Conservation (phyloP, 352 stramenopile species). For the Phytophthora citrophthora region DNA sequence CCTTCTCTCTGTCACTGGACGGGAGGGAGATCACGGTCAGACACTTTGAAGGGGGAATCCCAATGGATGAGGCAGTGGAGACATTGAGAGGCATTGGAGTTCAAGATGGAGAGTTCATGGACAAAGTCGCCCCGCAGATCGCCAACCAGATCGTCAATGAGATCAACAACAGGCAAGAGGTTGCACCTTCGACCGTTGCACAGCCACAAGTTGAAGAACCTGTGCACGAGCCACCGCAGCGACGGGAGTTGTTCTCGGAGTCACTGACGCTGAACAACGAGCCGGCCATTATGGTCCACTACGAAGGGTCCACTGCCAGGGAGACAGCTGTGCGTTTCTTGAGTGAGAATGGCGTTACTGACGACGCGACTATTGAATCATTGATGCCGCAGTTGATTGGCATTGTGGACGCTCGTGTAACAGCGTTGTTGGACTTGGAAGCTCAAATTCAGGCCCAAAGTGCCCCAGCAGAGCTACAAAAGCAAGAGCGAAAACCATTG, state of each 20-base stretch:
- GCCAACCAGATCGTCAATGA: constrained; percentile 62
- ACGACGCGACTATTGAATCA: constrained; percentile 40
- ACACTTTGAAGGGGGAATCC: constrained; percentile 72
- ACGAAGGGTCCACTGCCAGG: constrained; percentile 61
- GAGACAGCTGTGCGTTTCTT: constrained; percentile 72
- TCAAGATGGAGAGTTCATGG: constrained; percentile 54
- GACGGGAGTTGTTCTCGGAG: constrained; percentile 70
- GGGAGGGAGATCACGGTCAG: constrained; percentile 49
- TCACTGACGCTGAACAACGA: constrained; percentile 64
- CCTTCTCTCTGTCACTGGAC: constrained; percentile 64
- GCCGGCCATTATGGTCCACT: constrained; percentile 60
- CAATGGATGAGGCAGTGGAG: constrained; percentile 62
- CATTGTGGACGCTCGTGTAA: constrained; percentile 62
- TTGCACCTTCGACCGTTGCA: not conserved
- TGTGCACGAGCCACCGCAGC: constrained; percentile 18
- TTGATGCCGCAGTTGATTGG: constrained; percentile 61
- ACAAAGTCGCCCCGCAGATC: constrained; percentile 63
- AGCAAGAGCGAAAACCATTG: constrained; percentile 40
- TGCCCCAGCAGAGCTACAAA: constrained; percentile 15
- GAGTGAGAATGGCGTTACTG: constrained; percentile 59
- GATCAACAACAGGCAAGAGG: constrained; percentile 37
- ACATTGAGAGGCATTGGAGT: constrained; percentile 57
- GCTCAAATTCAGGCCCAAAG: constrained; percentile 10
- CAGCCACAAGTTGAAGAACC: constrained; percentile 10
- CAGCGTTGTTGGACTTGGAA: constrained; percentile 45